phyloP scores from a whole-genome alignment of 83 land plant species.

The Diphasiastrum complanatum region DNA sequence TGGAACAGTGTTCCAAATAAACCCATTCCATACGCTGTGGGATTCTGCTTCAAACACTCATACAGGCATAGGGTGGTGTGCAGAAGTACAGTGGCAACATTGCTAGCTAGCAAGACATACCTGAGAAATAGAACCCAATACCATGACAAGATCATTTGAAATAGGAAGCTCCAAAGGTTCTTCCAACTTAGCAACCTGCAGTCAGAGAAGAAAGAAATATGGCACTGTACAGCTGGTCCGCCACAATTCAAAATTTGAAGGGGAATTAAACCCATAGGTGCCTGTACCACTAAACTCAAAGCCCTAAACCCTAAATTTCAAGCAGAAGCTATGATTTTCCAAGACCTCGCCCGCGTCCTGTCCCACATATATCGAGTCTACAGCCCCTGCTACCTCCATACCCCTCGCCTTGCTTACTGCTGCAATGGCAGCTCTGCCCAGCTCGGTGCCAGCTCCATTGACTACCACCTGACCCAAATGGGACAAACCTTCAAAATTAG shows the following conservation, averaged over 20 bases:
- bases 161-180: constrained; percentile 73
- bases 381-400: constrained; percentile 81
- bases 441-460: constrained; percentile 70
- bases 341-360: constrained; percentile 66
- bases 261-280: too few species aligned
- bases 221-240: too few species aligned
- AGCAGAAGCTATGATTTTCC: too few species aligned
- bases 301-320: too few species aligned
- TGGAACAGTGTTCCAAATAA: too few species aligned
- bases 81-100: not conserved
- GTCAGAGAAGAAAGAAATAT: too few species aligned
- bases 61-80: not conserved
- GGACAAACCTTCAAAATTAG: too few species aligned
- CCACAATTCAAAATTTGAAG: too few species aligned
- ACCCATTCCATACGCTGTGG: too few species aligned
- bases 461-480: constrained; percentile 49
- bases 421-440: constrained; percentile 68
- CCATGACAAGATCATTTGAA: constrained; percentile 72
- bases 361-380: constrained; percentile 54
- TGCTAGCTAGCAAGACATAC: constrained; percentile 20
- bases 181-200: constrained; percentile 63
- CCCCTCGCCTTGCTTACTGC: constrained; percentile 79
- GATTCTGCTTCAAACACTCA: too few species aligned
- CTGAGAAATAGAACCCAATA: constrained; percentile 82
- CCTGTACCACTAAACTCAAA: too few species aligned